Evolutionary conservation across 192 early-diverging fungal species (phyloP).

Genomic region (Dispira parvispora): DNA sequence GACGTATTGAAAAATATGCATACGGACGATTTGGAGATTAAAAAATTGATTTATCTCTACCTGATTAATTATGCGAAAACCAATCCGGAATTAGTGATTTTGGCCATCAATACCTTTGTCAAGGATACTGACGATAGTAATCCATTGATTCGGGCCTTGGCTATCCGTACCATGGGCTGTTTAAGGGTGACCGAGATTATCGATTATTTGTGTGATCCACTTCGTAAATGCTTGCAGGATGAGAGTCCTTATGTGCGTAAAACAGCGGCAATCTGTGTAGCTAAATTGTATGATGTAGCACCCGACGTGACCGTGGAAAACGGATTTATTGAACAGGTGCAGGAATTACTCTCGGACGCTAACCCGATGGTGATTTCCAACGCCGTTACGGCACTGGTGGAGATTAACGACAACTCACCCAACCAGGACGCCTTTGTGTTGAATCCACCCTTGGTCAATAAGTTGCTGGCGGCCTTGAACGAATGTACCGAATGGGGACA

Average conservation of each 20-base stretch:
- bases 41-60: constrained; percentile 96
- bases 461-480: constrained; percentile 85
- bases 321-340: constrained; percentile 70
- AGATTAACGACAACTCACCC: constrained; percentile 67
- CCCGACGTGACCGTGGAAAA: constrained; percentile 79
- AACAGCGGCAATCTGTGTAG: constrained; percentile 90
- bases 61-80: constrained; percentile 96
- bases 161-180: constrained; percentile 98
- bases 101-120: constrained; percentile 95
- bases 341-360: constrained; percentile 80
- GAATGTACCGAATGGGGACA: constrained; percentile 99
- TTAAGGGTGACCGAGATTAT: constrained; percentile 88
- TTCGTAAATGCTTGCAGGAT: constrained; percentile 81
- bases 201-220: constrained; percentile 82
- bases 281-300: constrained; percentile 86
- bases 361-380: constrained; percentile 98
- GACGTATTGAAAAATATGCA: constrained; percentile 99
- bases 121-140: constrained; percentile 92
- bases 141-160: constrained; percentile 86
- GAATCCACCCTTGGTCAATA: constrained; percentile 47
- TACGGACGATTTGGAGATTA: constrained; percentile 92
- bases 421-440: constrained; percentile 59
- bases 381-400: constrained; percentile 76
- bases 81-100: constrained; percentile 89
- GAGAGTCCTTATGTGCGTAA: constrained; percentile 95